phyloP scores from a whole-genome alignment of 2,329 filamentous ascomycete species.

The Xenosphaeropsis pyriputrescens region DNA sequence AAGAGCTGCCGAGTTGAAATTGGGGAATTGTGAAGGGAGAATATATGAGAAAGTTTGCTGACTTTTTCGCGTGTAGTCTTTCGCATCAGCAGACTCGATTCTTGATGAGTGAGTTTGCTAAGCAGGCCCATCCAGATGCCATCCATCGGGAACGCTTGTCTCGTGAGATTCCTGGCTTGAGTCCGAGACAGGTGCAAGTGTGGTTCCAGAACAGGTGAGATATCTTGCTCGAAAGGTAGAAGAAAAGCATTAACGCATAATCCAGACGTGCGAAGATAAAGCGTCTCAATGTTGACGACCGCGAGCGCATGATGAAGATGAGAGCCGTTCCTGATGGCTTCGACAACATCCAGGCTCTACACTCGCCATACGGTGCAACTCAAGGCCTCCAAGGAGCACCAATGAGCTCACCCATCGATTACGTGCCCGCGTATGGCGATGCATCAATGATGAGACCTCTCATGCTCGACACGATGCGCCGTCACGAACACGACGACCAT shows the following conservation, averaged over 20 bases:
- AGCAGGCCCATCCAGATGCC: slow-evolving; percentile 87
- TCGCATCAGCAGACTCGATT: slow-evolving; percentile 97
- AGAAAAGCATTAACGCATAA: background rate
- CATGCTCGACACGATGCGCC: slow-evolving; percentile 52
- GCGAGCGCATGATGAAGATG: slow-evolving; percentile 60
- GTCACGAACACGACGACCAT: slow-evolving; percentile 47
- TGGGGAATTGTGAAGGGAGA: too few species aligned
- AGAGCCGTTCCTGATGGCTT: slow-evolving; percentile 56
- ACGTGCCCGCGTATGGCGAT: slow-evolving; percentile 33
- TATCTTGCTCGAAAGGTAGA: background rate
- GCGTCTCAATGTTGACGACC: slow-evolving; percentile 53
- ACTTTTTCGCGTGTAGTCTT: slow-evolving; percentile 43
- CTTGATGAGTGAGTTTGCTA: slow-evolving; percentile 91
- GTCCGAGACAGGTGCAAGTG: slow-evolving; percentile 85
- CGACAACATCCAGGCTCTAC: slow-evolving; percentile 53
- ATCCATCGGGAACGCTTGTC: slow-evolving; percentile 79
- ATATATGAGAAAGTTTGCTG: background rate
- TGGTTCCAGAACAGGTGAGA: slow-evolving; percentile 95
- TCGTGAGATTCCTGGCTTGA: slow-evolving; percentile 80
- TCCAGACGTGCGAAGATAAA: slow-evolving; percentile 58
- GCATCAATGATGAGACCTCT: slow-evolving; percentile 45
- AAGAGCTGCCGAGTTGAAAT: slow-evolving; percentile 11
- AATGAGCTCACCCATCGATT: slow-evolving; percentile 18
- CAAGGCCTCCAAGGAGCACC: slow-evolving; percentile 17
- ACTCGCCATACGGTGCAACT: slow-evolving; percentile 48